Evolutionary conservation across 805 yeast genomes (phyloP).

Genomic region (Limtongia smithiae): DNA sequence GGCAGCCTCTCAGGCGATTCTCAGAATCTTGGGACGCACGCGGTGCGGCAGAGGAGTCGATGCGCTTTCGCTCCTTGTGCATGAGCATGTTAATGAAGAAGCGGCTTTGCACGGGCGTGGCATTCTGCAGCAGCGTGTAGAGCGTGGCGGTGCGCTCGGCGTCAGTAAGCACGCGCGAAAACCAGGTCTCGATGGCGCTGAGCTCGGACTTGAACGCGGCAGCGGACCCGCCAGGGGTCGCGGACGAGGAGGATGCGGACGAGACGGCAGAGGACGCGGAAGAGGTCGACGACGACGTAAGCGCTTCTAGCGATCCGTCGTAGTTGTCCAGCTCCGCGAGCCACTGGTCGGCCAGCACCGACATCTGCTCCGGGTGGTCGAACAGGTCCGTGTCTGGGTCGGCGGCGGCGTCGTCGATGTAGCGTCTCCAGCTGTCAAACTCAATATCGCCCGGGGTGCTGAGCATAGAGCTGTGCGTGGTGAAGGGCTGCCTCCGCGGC

Average conservation of each 20-base stretch:
- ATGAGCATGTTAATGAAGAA: constrained; percentile 37
- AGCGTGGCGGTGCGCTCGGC: constrained; percentile 42
- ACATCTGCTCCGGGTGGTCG: constrained; percentile 5
- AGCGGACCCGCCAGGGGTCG: constrained; percentile 29
- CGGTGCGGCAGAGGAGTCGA: constrained; percentile 8
- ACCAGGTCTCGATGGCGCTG: constrained; percentile 42
- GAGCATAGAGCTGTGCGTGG: neutral
- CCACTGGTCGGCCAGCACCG: constrained; percentile 35
- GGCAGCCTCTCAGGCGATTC: no score
- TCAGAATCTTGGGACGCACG: no score
- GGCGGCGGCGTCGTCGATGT: constrained; percentile 1
- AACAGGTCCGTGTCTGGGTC: neutral
- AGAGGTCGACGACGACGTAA: constrained; percentile 33
- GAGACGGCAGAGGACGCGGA: constrained; percentile 12
- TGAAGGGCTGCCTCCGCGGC: neutral
- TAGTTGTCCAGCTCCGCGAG: constrained; percentile 37
- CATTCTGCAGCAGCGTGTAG: constrained; percentile 38
- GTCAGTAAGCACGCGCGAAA: constrained; percentile 36
- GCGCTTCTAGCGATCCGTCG: constrained; percentile 35
- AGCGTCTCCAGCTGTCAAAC: constrained; percentile 3
- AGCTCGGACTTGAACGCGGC: constrained; percentile 38
- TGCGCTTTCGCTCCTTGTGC: constrained; percentile 30
- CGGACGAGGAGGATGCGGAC: constrained; percentile 21
- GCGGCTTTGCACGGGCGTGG: constrained; percentile 37
- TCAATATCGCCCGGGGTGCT: neutral